Evolutionary conservation across 805 yeast species (phyloP).

Genomic region (Saccharomycopsis fodiens): DNA sequence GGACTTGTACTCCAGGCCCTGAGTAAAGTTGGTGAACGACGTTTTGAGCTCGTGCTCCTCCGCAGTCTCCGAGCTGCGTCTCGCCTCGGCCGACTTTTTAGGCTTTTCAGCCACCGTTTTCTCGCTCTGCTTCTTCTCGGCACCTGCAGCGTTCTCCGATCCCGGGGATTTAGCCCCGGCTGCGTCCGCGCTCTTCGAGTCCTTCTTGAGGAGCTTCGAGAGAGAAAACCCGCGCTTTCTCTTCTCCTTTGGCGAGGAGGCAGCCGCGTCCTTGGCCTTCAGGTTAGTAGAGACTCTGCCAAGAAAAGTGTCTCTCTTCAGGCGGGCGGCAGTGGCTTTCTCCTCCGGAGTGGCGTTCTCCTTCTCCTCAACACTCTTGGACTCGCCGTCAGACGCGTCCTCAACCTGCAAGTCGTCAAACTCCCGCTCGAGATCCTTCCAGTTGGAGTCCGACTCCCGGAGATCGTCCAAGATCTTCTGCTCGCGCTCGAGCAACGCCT

Average conservation of each 20-base stretch:
- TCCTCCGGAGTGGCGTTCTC: not conserved
- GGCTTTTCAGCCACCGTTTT: conserved; percentile 1
- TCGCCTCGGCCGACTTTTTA: not conserved
- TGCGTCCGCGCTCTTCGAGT: not conserved
- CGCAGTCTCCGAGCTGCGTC: not conserved
- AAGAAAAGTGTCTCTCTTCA: conserved; percentile 5
- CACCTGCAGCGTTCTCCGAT: no score
- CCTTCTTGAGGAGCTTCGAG: conserved; percentile 4
- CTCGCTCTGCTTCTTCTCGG: not conserved
- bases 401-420: conserved; percentile 8
- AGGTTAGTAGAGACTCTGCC: conserved; percentile 7
- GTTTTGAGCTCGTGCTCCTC: conserved; percentile 6
- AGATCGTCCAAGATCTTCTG: conserved; percentile 12
- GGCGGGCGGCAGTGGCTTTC: not conserved
- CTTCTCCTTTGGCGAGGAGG: not conserved
- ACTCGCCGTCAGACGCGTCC: not conserved
- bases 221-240: conserved; percentile 11
- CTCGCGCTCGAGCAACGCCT: conserved; percentile 11
- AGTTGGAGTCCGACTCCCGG: conserved; percentile 9
- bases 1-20: conserved; percentile 9
- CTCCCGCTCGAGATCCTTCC: conserved; percentile 13
- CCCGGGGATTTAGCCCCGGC: not conserved
- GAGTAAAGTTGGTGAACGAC: conserved; percentile 14
- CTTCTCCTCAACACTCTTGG: not conserved
- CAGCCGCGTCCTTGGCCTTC: not conserved